Evolutionary conservation across 1,139 yeast genomes (phyloP).

Genomic region (Williopsis jadinii): DNA sequence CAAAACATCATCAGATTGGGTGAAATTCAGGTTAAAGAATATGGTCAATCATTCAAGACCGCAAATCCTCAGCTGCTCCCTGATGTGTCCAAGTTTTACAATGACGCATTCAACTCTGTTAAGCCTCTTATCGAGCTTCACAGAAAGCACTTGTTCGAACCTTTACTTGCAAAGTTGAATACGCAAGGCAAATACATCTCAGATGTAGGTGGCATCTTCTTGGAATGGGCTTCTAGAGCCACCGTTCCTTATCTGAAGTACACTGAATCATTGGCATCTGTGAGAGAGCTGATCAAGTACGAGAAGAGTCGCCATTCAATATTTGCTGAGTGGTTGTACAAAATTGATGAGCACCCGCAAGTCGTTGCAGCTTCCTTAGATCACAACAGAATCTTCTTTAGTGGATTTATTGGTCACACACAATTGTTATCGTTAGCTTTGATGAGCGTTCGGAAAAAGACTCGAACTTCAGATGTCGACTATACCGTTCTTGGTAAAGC

Average conservation of each 20-base stretch:
- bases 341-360: constrained; percentile 37
- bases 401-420: constrained; percentile 70
- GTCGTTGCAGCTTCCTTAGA: constrained; percentile 37
- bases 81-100: constrained; percentile 47
- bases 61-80: constrained; percentile 35
- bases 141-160: constrained; percentile 47
- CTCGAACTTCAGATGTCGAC: constrained; percentile 50
- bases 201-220: constrained; percentile 57
- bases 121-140: constrained; percentile 57
- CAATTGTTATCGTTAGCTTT: constrained; percentile 67
- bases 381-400: constrained; percentile 57
- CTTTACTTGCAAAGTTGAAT: constrained; percentile 40
- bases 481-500: constrained; percentile 48
- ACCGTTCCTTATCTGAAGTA: constrained; percentile 49
- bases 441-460: constrained; percentile 45
- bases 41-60: constrained; percentile 39
- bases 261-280: constrained; percentile 45
- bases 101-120: constrained; percentile 56
- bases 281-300: constrained; percentile 47
- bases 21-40: constrained; percentile 52
- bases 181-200: constrained; percentile 63
- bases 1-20: constrained; percentile 70
- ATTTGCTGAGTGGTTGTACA: constrained; percentile 44
- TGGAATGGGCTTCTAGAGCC: constrained; percentile 60
- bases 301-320: constrained; percentile 41